Conservation (phyloP, 257 asterid genomes). For the Striga asiatica region DNA sequence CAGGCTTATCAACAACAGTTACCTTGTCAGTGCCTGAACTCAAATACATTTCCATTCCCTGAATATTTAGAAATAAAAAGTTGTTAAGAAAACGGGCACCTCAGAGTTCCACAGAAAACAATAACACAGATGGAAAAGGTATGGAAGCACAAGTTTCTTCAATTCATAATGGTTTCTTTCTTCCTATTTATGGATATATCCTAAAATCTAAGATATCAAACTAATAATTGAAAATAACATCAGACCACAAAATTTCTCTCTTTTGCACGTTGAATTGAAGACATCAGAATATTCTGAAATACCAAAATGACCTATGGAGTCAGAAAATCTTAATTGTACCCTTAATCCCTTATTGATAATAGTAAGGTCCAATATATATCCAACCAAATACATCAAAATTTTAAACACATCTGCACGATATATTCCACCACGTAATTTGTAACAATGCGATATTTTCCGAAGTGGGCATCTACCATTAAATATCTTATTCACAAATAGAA, state of each 20-base stretch:
- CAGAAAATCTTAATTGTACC: no score
- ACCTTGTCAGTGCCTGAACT: constrained; percentile 69
- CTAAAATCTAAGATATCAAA: not conserved
- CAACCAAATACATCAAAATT: no score
- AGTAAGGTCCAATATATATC: no score
- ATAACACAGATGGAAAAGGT: not conserved
- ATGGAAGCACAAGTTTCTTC: constrained; percentile 3
- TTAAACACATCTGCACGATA: no score
- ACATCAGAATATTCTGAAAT: no score
- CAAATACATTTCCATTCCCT: constrained; percentile 81
- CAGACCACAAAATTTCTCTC: not conserved
- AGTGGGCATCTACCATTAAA: no score
- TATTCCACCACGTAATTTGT: no score
- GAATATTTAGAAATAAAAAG: constrained; percentile 18
- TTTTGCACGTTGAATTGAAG: no score
- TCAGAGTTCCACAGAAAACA: constrained; percentile 2
- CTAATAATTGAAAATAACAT: not conserved
- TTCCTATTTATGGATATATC: constrained; percentile 1
- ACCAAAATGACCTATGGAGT: no score
- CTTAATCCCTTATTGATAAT: no score
- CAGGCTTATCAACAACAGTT: constrained; percentile 13
- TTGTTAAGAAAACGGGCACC: not conserved
- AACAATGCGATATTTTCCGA: no score
- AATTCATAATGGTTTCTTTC: not conserved
- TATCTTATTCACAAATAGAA: no score